These are phyloP conservation scores for Scorias spongiosa DNA, from an alignment of 2,329 filamentous ascomycete genomes.

Conservation along the genomic window DNA sequence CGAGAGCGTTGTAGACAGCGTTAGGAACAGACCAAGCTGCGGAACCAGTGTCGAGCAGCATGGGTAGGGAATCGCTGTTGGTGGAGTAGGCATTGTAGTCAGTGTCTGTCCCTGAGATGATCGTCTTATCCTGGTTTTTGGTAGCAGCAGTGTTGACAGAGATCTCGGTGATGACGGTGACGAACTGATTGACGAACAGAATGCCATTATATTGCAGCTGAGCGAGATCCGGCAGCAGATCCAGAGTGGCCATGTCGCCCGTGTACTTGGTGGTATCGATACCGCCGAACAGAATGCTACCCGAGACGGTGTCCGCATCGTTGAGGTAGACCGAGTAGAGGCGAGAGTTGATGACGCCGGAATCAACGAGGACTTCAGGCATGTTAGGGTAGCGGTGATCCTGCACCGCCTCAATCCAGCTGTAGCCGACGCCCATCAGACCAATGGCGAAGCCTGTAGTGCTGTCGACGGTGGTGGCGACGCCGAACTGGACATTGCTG, in stretches of 20 bases:
- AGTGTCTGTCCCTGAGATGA: conserved; percentile 10
- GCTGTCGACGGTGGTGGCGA: conserved; percentile 13
- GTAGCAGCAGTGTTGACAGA: conserved; percentile 5
- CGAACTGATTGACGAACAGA: conserved; percentile 11
- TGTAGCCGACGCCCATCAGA: conserved; percentile 19
- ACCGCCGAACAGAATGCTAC: conserved; percentile 21
- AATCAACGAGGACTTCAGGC: conserved; percentile 16
- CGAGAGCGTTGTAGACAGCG: conserved; percentile 11
- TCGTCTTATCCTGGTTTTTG: conserved; percentile 5
- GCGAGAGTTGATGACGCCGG: conserved; percentile 16
- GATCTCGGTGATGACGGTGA: conserved; percentile 15
- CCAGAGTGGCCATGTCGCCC: conserved; percentile 16
- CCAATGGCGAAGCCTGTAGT: conserved; percentile 17
- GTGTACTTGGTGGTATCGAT: conserved; percentile 18
- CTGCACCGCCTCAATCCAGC: conserved; percentile 11
- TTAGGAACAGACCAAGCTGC: conserved; percentile 14
- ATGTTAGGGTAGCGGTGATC: conserved; percentile 17
- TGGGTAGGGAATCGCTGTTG: conserved; percentile 8
- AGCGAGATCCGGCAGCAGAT: conserved; percentile 12
- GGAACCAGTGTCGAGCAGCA: conserved; percentile 20
- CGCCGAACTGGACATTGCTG: conserved; percentile 16
- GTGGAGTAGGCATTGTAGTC: conserved; percentile 8
- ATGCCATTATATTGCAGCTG: background rate
- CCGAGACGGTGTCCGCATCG: conserved; percentile 10
- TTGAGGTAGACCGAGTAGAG: conserved; percentile 21